Base-by-base conservation (phyloP, 306 rosid genomes). In the Inga oerstediana region DNA sequence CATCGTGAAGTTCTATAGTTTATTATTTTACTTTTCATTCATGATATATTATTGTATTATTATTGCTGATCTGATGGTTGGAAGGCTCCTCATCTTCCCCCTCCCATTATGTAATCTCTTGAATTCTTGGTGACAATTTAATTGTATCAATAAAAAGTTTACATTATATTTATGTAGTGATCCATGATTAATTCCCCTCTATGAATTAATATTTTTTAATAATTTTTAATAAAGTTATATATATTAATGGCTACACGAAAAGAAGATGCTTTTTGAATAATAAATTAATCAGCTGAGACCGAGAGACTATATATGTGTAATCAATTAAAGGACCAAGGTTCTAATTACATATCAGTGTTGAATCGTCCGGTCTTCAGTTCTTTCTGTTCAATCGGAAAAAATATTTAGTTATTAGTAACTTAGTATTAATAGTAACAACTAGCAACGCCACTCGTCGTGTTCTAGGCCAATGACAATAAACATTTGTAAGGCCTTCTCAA, bases 31-130 rank as follows among this genome's bases (percentile, higher is more conserved):
- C 27, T 24, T 24, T 24, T 24, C 77, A 71, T 64, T 19, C 16
- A 51, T 77, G 30, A 78, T 72, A 35, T 61, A 46, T 24, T 49
- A 59, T 35, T 27, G 62, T 66, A 9, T 64, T 75, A 32, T 32
- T 32, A 59, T 67, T 22, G 49, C 20, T 71, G 77, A 70, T 16
- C 16, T 17, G 49, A 8, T n/a, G 62, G 82, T 80, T 64, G 77
- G 84, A 80, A 83, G 79, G 76, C 43, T 59, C 19, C 74, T 71
- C 64, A 54, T 44, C 85, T 85, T 83, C 62, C 54, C 67, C 19
- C 13, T 59, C 24, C 24, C 30, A 56, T 30, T 80, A 79, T 24
- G 58, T n/a, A 43, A 2, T 76, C 35, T 10, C 48, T 19, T 58
- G 79, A 48, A 79, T 75, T 74, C 6, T 67, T 24, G 41, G 79